Evolutionary conservation across 2,329 filamentous ascomycete genomes (phyloP).

Genomic region (Diaporthe sp.): DNA sequence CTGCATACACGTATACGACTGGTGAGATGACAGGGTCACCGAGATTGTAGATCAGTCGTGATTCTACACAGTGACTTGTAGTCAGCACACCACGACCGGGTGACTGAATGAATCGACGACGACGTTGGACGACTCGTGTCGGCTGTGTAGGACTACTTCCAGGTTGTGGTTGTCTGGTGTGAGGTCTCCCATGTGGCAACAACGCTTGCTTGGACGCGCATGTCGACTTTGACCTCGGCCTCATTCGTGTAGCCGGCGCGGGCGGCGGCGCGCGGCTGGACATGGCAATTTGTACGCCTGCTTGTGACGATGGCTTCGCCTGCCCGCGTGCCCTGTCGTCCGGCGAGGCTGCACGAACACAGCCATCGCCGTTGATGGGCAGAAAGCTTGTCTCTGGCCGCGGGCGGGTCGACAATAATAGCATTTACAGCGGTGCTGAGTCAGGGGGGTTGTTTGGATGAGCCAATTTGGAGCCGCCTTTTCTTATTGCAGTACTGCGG

Average conservation of each 20-base stretch:
- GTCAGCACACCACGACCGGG: neutral
- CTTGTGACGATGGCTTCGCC: constrained; percentile 10
- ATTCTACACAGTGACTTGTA: neutral
- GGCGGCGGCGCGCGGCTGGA: constrained; percentile 20
- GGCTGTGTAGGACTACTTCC: neutral
- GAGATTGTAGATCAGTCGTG: constrained; percentile 17
- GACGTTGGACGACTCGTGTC: constrained; percentile 11
- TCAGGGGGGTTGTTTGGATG: neutral
- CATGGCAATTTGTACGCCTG: constrained; percentile 2
- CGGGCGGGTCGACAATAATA: constrained; percentile 8
- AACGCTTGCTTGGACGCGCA: constrained; percentile 7
- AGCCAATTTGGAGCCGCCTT: constrained; percentile 4
- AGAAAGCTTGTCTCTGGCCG: constrained; percentile 16
- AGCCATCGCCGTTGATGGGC: constrained; percentile 8
- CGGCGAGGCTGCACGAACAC: constrained; percentile 18
- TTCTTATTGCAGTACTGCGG: constrained; percentile 13
- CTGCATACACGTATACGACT: constrained; percentile 3
- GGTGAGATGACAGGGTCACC: constrained; percentile 8
- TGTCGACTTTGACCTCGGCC: constrained; percentile 7
- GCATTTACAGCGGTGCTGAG: constrained; percentile 19
- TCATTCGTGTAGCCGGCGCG: constrained; percentile 6
- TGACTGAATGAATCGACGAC: constrained; percentile 1
- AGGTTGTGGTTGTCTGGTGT: neutral
- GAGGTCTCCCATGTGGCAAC: constrained; percentile 24
- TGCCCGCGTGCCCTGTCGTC: neutral